phyloP scores from a whole-genome alignment of 495 filamentous ascomycete genomes.

The Neurospora pannonica region DNA sequence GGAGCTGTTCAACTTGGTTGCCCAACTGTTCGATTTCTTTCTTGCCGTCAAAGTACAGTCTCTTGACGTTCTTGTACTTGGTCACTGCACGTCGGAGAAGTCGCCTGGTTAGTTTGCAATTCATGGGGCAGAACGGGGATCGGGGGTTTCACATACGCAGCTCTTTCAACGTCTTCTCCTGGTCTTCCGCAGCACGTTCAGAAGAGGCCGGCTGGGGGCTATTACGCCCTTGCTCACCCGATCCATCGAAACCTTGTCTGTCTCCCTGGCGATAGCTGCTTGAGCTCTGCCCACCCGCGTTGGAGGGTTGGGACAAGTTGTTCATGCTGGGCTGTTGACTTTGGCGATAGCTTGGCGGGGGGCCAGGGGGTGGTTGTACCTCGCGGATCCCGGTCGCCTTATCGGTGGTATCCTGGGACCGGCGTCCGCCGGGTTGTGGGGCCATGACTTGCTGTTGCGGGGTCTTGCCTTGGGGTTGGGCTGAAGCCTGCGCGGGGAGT shows the following conservation, averaged over 20 bases:
- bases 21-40: slow-evolving; percentile 79
- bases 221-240: slow-evolving; percentile 41
- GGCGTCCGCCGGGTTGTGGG: slow-evolving; percentile 38
- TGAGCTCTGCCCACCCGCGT: slow-evolving; percentile 19
- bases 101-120: slow-evolving; percentile 4
- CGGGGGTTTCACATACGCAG: slow-evolving; percentile 43
- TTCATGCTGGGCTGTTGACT: slow-evolving; percentile 37
- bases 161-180: slow-evolving; percentile 51
- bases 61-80: slow-evolving; percentile 97
- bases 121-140: neutral
- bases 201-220: slow-evolving; percentile 49
- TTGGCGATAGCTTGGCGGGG: slow-evolving; percentile 40
- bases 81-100: slow-evolving; percentile 47
- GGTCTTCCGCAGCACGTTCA: slow-evolving; percentile 43
- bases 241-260: slow-evolving; percentile 28
- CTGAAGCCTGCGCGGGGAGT: slow-evolving; percentile 2
- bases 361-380: slow-evolving; percentile 34
- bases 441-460: slow-evolving; percentile 38
- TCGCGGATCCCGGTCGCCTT: slow-evolving; percentile 22
- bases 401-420: slow-evolving; percentile 35
- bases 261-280: slow-evolving; percentile 32
- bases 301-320: slow-evolving; percentile 31
- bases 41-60: slow-evolving; percentile 93
- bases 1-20: slow-evolving; percentile 83
- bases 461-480: slow-evolving; percentile 17